Conservation (phyloP, 2,329 filamentous ascomycete genomes). For the Zymoseptoria brevis region DNA sequence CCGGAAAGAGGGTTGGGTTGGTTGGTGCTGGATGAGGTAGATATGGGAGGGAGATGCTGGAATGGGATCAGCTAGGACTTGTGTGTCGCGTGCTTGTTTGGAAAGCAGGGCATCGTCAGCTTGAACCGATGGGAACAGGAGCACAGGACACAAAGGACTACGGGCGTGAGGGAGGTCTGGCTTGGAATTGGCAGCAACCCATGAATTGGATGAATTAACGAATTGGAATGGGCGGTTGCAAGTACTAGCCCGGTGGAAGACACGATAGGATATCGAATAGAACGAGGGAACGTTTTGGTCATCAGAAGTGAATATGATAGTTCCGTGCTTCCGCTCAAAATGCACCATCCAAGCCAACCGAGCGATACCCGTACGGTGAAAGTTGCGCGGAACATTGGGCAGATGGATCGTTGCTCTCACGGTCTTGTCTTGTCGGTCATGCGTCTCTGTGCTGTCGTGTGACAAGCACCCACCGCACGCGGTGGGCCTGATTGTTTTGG, state of each 20-base stretch:
- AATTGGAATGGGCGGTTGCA: not conserved
- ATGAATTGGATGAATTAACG: not conserved
- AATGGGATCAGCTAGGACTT: not conserved
- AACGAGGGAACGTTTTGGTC: not conserved
- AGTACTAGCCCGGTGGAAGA: not conserved
- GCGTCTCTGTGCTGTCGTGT: too few relatives aligned
- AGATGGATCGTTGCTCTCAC: too few relatives aligned
- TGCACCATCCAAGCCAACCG: too few relatives aligned
- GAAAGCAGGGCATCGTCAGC: not conserved
- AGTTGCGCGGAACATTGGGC: too few relatives aligned
- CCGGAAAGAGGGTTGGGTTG: slow-evolving; percentile 23
- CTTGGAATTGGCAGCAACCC: not conserved
- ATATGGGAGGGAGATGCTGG: too few relatives aligned
- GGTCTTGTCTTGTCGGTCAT: too few relatives aligned
- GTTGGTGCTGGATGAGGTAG: slow-evolving; percentile 19
- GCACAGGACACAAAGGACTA: not conserved
- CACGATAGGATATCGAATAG: not conserved
- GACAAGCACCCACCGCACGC: too few relatives aligned
- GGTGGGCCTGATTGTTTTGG: too few relatives aligned
- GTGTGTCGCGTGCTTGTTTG: too few relatives aligned
- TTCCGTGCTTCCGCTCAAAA: too few relatives aligned
- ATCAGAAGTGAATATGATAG: not conserved
- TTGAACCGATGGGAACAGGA: not conserved
- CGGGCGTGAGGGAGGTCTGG: not conserved
- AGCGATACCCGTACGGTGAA: too few relatives aligned